Base-by-base conservation (phyloP, 306 rosid species). In the Prosopis cineraria region DNA sequence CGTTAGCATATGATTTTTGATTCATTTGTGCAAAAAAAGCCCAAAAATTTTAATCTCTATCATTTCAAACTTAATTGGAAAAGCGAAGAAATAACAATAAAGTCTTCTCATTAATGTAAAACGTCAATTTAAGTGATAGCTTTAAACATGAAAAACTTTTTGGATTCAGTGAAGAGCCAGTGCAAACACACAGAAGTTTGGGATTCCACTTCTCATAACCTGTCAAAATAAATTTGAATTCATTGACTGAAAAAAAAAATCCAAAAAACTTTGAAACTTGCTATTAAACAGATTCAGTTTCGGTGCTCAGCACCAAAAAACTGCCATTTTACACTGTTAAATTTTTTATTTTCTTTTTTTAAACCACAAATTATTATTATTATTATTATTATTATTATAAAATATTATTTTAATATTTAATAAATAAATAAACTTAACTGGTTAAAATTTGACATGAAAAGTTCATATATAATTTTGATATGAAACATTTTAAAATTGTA, bases 151-250 rank as follows among this genome's bases (percentile, higher is more conserved):
- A 75, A n/a, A 76, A 68, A 47, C 50, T 52, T 87, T 69, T 47
- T 70, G 78, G 84, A 84, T 80, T 93, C 98, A 79, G n/a, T 36
- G 24, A 74, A 96, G 98, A 78, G 97, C 99, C 71, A 96, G 81
- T 76, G 98, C 98, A 82, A 96, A 98, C 30, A 98, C 97, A 93
- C 98, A 96, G 73, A 93, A 96, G 82, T 96, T 96, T 25, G 99
- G 98, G 69, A 96, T 76, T 85, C 99, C 99, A 81, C 98, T 96
- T 89, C 99, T 91, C 80, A 90, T 88, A 84, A 93, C 99, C 98
- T 94, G 88, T 84, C 73, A 9, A 34, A 87, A 73, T 19, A 72
- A 79, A 78, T 41, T 40, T 48, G 68, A 80, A 55, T 37, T 50
- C 70, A 78, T 44, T 44, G 22, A 31, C 55, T 47, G 50, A 71